phyloP scores from a whole-genome alignment of 192 early-diverging fungal species.

The Gigaspora rosea region DNA sequence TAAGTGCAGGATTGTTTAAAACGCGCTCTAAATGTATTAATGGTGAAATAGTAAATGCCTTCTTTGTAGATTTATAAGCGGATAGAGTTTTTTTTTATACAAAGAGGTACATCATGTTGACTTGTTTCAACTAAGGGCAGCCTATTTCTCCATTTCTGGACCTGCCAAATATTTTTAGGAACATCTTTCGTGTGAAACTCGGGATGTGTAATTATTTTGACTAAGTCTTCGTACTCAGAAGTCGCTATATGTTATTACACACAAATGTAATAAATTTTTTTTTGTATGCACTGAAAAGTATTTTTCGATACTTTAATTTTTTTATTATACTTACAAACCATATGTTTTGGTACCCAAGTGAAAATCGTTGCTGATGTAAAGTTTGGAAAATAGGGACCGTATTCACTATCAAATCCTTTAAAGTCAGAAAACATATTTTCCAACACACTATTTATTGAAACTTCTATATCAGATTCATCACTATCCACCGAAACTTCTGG shows the following conservation, averaged over 20 bases:
- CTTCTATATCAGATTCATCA: too few species aligned
- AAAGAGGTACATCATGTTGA: not conserved
- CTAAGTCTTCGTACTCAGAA: not conserved
- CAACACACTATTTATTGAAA: too few species aligned
- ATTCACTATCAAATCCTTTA: too few species aligned
- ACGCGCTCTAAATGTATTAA: not conserved
- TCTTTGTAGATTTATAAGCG: not conserved
- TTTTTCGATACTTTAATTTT: too few species aligned
- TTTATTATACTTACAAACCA: too few species aligned
- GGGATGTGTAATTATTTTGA: not conserved
- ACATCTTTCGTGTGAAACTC: not conserved
- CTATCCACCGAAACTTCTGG: too few species aligned
- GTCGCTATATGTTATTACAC: not conserved
- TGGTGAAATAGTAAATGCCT: conserved; percentile 2
- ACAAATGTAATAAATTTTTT: too few species aligned
- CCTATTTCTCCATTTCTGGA: conserved; percentile 6
- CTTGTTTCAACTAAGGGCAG: not conserved
- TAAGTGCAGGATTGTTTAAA: not conserved
- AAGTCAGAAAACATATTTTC: too few species aligned
- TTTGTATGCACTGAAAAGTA: too few species aligned
- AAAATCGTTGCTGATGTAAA: too few species aligned
- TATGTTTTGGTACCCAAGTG: too few species aligned
- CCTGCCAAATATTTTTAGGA: not conserved
- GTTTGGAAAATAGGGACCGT: too few species aligned
- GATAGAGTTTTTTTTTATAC: not conserved